phyloP scores from a whole-genome alignment of 495 filamentous ascomycete species.

The Hypoxylon subgilvum region DNA sequence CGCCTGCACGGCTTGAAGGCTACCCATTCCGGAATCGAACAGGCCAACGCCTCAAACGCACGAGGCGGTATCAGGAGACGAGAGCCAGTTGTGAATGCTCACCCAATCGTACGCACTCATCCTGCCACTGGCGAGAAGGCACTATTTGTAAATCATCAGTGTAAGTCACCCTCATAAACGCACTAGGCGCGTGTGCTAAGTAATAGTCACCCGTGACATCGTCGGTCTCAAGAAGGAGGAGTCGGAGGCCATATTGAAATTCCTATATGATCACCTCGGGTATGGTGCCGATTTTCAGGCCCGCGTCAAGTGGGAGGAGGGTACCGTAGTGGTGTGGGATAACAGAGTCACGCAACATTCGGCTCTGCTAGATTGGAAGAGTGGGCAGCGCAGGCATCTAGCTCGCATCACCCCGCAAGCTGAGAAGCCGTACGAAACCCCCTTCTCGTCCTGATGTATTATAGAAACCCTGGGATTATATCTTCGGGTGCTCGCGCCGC shows the following conservation, averaged over 20 bases:
- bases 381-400: slow-evolving; percentile 78
- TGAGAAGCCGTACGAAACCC: slow-evolving; percentile 74
- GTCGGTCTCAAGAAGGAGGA: slow-evolving; percentile 80
- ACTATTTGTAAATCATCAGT: slow-evolving; percentile 83
- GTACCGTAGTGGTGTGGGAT: slow-evolving; percentile 89
- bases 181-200: background rate
- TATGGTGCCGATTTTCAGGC: slow-evolving; percentile 86
- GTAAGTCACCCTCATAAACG: slow-evolving; percentile 58
- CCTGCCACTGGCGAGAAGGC: slow-evolving; percentile 86
- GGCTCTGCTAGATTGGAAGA: slow-evolving; percentile 79
- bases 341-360: slow-evolving; percentile 81
- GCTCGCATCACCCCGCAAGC: slow-evolving; percentile 86
- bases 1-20: slow-evolving; percentile 78
- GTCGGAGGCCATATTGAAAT: slow-evolving; percentile 79
- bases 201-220: slow-evolving; percentile 69
- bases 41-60: slow-evolving; percentile 62
- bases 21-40: slow-evolving; percentile 75
- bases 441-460: slow-evolving; percentile 53
- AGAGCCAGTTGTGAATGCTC: slow-evolving; percentile 71
- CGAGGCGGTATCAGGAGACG: slow-evolving; percentile 69
- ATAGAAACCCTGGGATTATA: slow-evolving; percentile 42
- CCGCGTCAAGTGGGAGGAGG: slow-evolving; percentile 80
- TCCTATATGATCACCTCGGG: slow-evolving; percentile 85
- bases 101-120: slow-evolving; percentile 82
- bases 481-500: slow-evolving; percentile 21